phyloP scores from a whole-genome alignment of 352 stramenopile genomes.

The Globisporangium irregulare region DNA sequence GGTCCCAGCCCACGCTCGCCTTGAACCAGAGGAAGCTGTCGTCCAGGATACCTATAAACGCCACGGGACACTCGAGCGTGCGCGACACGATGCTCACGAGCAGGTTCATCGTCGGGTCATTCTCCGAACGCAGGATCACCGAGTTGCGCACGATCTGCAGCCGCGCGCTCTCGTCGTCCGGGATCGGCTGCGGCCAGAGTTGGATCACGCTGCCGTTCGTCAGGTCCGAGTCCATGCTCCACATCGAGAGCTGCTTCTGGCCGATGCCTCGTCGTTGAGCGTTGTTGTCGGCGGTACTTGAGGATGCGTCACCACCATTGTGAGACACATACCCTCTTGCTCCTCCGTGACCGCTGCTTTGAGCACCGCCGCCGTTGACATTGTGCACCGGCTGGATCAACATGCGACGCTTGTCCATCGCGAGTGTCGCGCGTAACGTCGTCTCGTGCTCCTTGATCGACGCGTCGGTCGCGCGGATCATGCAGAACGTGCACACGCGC shows the following conservation, averaged over 20 bases:
- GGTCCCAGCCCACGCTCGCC: slow-evolving; percentile 60
- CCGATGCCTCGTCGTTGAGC: slow-evolving; percentile 6
- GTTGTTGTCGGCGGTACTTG: background rate
- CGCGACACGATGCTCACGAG: slow-evolving; percentile 67
- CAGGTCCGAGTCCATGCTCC: slow-evolving; percentile 61
- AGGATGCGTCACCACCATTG: background rate
- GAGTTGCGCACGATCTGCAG: slow-evolving; percentile 51
- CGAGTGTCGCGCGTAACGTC: slow-evolving; percentile 34
- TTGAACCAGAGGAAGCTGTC: slow-evolving; percentile 60
- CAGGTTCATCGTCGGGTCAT: slow-evolving; percentile 72
- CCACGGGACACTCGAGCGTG: slow-evolving; percentile 61
- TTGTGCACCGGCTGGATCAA: slow-evolving; percentile 17
- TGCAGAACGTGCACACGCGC: slow-evolving; percentile 78
- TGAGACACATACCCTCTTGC: background rate
- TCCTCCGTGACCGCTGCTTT: too few relatives aligned
- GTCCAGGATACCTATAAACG: slow-evolving; percentile 69
- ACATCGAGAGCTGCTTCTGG: slow-evolving; percentile 45
- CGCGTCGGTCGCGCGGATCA: slow-evolving; percentile 70
- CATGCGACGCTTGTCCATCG: slow-evolving; percentile 23
- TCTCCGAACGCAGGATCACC: slow-evolving; percentile 44
- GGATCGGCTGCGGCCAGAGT: slow-evolving; percentile 51
- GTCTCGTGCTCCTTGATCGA: slow-evolving; percentile 59
- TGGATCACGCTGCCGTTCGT: slow-evolving; percentile 63
- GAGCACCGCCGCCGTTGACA: background rate
- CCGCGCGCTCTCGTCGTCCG: slow-evolving; percentile 42